These are phyloP conservation scores for Penicillium sp. DNA, from an alignment of 2,329 filamentous ascomycete genomes.

Conservation along the genomic window DNA sequence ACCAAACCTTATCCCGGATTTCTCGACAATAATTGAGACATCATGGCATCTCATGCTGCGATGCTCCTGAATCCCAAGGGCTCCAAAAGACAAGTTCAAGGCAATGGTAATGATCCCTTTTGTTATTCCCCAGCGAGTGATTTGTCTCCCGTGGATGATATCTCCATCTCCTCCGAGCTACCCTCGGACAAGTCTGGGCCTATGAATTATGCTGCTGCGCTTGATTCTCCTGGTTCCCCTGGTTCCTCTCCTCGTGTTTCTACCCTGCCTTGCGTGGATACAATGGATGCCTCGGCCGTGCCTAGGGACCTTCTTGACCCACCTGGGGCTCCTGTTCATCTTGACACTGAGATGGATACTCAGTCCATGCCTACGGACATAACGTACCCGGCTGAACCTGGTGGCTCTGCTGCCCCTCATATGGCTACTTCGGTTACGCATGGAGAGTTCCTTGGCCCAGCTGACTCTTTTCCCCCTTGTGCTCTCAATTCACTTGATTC, in stretches of 20 bases:
- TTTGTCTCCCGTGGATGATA: neutral
- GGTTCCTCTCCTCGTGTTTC: constrained; percentile 10
- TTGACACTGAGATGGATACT: neutral
- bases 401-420: neutral
- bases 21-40: constrained; percentile 5
- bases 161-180: neutral
- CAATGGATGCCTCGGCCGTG: neutral
- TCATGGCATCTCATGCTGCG: constrained; percentile 42
- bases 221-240: neutral
- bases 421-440: neutral
- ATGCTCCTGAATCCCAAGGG: constrained; percentile 46
- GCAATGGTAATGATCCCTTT: constrained; percentile 33
- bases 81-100: constrained; percentile 37
- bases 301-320: neutral
- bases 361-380: neutral
- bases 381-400: neutral
- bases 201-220: neutral
- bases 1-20: constrained; percentile 4
- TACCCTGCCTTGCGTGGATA: constrained; percentile 5
- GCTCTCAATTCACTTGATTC: neutral
- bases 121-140: constrained; percentile 1
- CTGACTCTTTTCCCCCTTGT: neutral
- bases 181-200: neutral
- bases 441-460: neutral
- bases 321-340: neutral